Evolutionary conservation across 75 land plant species (phyloP), one percentile per base, ranked within the genome.

Genomic region (Pinus albicaulis): DNA sequence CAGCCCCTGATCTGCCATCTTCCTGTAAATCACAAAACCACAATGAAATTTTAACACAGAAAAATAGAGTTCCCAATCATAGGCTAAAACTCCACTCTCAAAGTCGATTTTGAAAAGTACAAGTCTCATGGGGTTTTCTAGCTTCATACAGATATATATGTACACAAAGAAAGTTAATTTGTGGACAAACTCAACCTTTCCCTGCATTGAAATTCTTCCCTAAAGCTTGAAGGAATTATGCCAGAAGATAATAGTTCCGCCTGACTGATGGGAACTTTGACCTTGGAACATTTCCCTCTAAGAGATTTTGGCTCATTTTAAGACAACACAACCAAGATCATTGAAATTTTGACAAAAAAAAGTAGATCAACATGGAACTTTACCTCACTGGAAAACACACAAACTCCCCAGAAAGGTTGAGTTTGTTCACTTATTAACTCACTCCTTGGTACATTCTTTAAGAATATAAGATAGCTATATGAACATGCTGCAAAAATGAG

Each of bases 1-100:
- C 22, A 4, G 28, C 20, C n/a, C 74, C 74, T 24, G 74, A 25
- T n/a, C 74, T 23, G 53, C 74, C 20, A 72, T 72, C 74, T 53
- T 72, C 74, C 74, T 72, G 74, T 55, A 23, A 23, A 13, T 48
- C 57, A 55, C 25, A 16, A 23, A 55, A 14, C 36, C 74, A 23
- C 12, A 53, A 72, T 2, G 20, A 71, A 44, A 71, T n/a, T 44
- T 44, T n/a, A 72, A 53, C 16, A 13, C 12, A 25, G 6, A 20
- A 16, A 55, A 53, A 10, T 55, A 23, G 48, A 20, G 13, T 68
- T 68, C 41, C 34, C 4, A 3, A 10, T 36, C 52, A 15, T 68
- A 68, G 24, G 17, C 23, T 68, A 68, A 11, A 2, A 38, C 41
- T 19, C 71, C 19, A 36, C 3, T 44, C 44, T 11, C 20, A 68